Conservation (phyloP, 1,139 yeast genomes). For the Starmera stellimalicola region DNA sequence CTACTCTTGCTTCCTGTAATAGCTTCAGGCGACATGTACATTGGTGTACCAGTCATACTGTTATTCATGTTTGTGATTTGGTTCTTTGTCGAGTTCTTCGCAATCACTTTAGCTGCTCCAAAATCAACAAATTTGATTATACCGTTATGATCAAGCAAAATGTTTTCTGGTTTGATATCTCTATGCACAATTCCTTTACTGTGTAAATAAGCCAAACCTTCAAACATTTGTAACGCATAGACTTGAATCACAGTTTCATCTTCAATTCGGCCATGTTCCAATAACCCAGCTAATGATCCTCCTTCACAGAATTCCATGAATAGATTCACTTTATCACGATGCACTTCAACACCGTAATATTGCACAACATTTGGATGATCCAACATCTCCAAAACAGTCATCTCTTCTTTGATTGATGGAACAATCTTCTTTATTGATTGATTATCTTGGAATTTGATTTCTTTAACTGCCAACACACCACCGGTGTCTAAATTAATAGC, state of each 20-base stretch:
- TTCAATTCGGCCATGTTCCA: slow-evolving; percentile 88
- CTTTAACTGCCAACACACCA: slow-evolving; percentile 95
- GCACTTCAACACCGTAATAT: slow-evolving; percentile 95
- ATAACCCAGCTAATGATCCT: slow-evolving; percentile 77
- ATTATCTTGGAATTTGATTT: slow-evolving; percentile 82
- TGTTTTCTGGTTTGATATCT: slow-evolving; percentile 93
- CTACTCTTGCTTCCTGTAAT: slow-evolving; percentile 68
- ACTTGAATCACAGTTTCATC: slow-evolving; percentile 92
- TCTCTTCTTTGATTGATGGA: slow-evolving; percentile 87
- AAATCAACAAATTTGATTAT: slow-evolving; percentile 93
- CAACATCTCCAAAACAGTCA: slow-evolving; percentile 91
- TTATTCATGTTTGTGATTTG: slow-evolving; percentile 25
- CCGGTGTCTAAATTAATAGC: slow-evolving; percentile 93
- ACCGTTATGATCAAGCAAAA: slow-evolving; percentile 83
- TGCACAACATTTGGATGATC: slow-evolving; percentile 95
- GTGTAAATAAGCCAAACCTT: slow-evolving; percentile 90
- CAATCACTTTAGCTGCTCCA: slow-evolving; percentile 95
- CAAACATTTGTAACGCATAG: slow-evolving; percentile 85
- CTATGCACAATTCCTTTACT: slow-evolving; percentile 95
- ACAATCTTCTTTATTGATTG: slow-evolving; percentile 80
- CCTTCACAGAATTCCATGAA: slow-evolving; percentile 98
- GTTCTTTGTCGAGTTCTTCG: slow-evolving; percentile 33
- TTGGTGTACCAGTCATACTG: slow-evolving; percentile 88
- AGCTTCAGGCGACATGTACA: slow-evolving; percentile 98
- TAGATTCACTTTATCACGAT: slow-evolving; percentile 87